Percentiles rank a stretch among this genome's conserved stretches.
Evolutionary conservation across 208 protist species (phyloP).

Genomic region (Tritrichomonas foetus): DNA sequence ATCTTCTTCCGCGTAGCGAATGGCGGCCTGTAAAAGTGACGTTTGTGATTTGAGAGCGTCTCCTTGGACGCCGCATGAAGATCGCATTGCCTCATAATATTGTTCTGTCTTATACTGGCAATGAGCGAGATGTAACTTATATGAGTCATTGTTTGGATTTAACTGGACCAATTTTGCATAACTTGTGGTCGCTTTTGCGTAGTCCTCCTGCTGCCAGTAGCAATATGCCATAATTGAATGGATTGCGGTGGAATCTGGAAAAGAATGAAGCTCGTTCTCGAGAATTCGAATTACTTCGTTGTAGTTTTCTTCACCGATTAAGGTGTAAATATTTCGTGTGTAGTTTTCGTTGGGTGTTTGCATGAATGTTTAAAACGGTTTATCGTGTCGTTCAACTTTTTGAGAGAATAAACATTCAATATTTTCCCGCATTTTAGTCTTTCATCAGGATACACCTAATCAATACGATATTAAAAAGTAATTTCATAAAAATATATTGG

Average conservation of each 20-base stretch:
- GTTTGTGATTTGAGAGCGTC: neutral
- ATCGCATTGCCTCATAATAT: conserved; percentile 59
- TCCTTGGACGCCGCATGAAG: neutral
- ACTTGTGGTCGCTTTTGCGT: neutral
- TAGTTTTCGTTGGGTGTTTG: neutral
- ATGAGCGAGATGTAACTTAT: conserved; percentile 86
- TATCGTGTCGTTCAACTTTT: no score
- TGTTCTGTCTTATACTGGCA: conserved; percentile 81
- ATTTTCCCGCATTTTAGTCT: no score
- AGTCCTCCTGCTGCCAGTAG: conserved; percentile 4
- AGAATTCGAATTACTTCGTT: neutral
- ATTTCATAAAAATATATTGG: no score
- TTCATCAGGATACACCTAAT: no score
- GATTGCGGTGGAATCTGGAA: neutral
- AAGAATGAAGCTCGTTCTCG: neutral
- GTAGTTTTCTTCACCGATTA: conserved; percentile 1
- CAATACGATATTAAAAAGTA: no score
- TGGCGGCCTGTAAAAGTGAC: neutral
- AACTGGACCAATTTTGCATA: conserved; percentile 52
- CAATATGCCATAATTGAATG: conserved; percentile 25
- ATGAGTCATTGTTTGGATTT: conserved; percentile 81
- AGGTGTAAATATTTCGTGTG: conserved; percentile 1
- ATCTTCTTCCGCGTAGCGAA: no score
- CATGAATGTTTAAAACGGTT: neutral
- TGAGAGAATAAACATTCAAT: no score